phyloP scores from a whole-genome alignment of 768 basidiomycete species.

The Tubosaeta sp. region DNA sequence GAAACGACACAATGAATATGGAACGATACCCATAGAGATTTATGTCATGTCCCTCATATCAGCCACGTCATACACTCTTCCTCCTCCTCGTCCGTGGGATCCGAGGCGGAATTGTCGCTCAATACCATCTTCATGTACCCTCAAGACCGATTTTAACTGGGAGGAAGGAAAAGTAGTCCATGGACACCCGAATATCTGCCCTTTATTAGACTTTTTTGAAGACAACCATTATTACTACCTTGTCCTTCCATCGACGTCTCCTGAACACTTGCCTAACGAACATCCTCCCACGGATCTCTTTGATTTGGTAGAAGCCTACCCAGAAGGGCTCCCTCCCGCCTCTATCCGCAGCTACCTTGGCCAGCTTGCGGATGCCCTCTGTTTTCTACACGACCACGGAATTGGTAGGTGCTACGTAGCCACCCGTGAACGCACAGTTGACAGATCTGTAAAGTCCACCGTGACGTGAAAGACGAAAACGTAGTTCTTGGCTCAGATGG shows the following conservation, averaged over 20 bases:
- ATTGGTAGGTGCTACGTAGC: slow-evolving; percentile 57
- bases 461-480: slow-evolving; percentile 98
- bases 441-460: slow-evolving; percentile 59
- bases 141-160: slow-evolving; percentile 44
- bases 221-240: slow-evolving; percentile 96
- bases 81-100: slow-evolving; percentile 79
- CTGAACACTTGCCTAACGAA: slow-evolving; percentile 49
- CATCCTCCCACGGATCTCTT: slow-evolving; percentile 80
- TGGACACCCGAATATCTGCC: slow-evolving; percentile 95
- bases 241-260: slow-evolving; percentile 74
- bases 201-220: slow-evolving; percentile 94
- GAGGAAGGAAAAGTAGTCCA: slow-evolving; percentile 65
- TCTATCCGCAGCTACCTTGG: slow-evolving; percentile 82
- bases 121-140: slow-evolving; percentile 15
- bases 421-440: slow-evolving; percentile 6
- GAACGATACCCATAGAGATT: slow-evolving; percentile 98
- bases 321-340: slow-evolving; percentile 74
- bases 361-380: slow-evolving; percentile 88
- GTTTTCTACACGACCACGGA: slow-evolving; percentile 85
- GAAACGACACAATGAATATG: slow-evolving; percentile 94
- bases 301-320: slow-evolving; percentile 88
- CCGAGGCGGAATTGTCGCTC: slow-evolving; percentile 47
- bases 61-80: slow-evolving; percentile 73
- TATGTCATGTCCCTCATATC: slow-evolving; percentile 91
- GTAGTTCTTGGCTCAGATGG: slow-evolving; percentile 79